Conservation (phyloP, 1,284 basidiomycete species). For the Leccinum fallax region DNA sequence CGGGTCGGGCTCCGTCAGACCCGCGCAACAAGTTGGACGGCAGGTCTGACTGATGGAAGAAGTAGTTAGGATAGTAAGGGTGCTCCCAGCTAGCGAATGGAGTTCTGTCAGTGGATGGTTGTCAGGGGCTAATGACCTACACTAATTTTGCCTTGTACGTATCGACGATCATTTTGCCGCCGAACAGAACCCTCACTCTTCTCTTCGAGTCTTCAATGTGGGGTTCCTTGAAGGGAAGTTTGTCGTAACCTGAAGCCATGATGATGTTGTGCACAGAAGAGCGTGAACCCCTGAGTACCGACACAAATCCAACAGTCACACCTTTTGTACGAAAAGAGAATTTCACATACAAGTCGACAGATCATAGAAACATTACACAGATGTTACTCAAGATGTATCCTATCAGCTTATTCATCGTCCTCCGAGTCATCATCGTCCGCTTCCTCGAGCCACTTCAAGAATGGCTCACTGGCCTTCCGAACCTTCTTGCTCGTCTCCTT, state of each 20-base stretch:
- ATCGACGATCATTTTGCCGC: constrained; percentile 55
- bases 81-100: constrained; percentile 54
- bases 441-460: constrained; percentile 79
- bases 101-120: not conserved
- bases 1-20: constrained; percentile 32
- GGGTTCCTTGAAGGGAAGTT: constrained; percentile 39
- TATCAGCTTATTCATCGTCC: constrained; percentile 12
- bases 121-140: constrained; percentile 30
- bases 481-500: constrained; percentile 96
- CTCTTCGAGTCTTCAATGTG: constrained; percentile 47
- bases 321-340: too few relatives aligned
- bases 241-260: constrained; percentile 30
- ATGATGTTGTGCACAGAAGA: not conserved
- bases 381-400: not conserved
- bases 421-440: constrained; percentile 54
- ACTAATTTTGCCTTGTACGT: constrained; percentile 54
- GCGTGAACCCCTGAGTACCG: not conserved
- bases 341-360: constrained; percentile 13
- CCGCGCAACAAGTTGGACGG: constrained; percentile 40
- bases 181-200: constrained; percentile 56
- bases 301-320: not conserved
- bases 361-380: constrained; percentile 11
- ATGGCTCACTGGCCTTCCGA: constrained; percentile 92
- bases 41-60: constrained; percentile 50
- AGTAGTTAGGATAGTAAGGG: constrained; percentile 55